These are phyloP conservation scores for Backusella circina DNA, from an alignment of 192 early-diverging fungal species.

Conservation along the genomic window DNA sequence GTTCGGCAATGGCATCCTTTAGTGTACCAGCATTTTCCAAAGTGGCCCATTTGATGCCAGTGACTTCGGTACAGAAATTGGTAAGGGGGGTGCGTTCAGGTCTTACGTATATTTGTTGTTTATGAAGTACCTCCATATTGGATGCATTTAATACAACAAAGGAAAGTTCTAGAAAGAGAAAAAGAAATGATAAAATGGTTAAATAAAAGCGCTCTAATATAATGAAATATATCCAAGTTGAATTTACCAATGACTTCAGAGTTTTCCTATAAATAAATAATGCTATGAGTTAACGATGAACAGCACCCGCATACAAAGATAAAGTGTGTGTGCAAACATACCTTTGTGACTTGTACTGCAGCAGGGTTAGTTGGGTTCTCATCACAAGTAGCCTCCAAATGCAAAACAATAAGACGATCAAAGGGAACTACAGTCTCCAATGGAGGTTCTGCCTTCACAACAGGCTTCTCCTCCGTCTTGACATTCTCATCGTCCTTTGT, in stretches of 20 bases:
- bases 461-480: not conserved
- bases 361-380: conserved; percentile 58
- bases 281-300: too few species aligned
- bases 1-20: conserved; percentile 44
- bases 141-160: conserved; percentile 45
- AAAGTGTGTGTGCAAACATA: conserved; percentile 19
- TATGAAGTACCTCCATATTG: conserved; percentile 39
- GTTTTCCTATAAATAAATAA: conserved; percentile 52
- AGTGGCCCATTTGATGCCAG: conserved; percentile 53
- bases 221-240: not conserved
- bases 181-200: too few species aligned
- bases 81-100: conserved; percentile 50
- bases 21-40: conserved; percentile 50
- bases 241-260: conserved; percentile 46
- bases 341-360: conserved; percentile 48
- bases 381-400: conserved; percentile 68
- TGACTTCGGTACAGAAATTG: conserved; percentile 54
- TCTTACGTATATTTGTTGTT: conserved; percentile 46
- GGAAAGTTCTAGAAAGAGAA: conserved; percentile 38
- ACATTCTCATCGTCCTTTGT: not conserved
- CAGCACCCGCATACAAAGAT: too few species aligned
- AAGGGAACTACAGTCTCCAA: conserved; percentile 26
- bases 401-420: conserved; percentile 57
- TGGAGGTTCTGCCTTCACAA: not conserved
- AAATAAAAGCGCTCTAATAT: too few species aligned